Conservation (phyloP, 106 monocot species). For the Dioscorea alata region DNA sequence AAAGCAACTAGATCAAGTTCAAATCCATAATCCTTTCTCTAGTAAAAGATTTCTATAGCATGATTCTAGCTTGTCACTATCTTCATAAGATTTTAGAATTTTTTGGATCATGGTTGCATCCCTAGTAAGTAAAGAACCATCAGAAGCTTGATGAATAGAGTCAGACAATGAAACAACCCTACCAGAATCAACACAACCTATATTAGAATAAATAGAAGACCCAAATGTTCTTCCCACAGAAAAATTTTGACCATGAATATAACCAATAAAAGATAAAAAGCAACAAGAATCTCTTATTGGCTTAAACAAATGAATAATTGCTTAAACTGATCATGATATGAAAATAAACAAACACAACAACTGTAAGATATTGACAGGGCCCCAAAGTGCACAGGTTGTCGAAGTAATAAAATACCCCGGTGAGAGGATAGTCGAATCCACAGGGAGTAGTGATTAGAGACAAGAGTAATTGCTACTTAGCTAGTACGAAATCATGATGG, state of each 20-base stretch:
- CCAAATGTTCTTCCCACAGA: neutral
- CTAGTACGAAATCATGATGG: too few relatives aligned
- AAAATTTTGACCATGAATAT: neutral
- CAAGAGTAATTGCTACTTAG: too few relatives aligned
- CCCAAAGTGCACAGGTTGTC: too few relatives aligned
- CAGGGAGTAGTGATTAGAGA: too few relatives aligned
- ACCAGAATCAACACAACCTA: neutral
- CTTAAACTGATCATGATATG: too few relatives aligned
- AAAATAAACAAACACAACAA: too few relatives aligned
- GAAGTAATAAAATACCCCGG: too few relatives aligned
- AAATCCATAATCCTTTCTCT: slow-evolving; percentile 65
- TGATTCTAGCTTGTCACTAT: slow-evolving; percentile 11
- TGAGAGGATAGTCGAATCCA: too few relatives aligned
- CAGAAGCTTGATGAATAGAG: neutral
- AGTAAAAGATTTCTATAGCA: slow-evolving; percentile 66
- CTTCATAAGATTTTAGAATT: slow-evolving; percentile 30
- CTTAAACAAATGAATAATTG: too few relatives aligned
- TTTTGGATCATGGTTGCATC: slow-evolving; percentile 26
- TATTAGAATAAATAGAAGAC: neutral
- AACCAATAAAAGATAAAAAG: neutral
- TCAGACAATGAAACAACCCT: neutral
- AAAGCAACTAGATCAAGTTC: slow-evolving; percentile 47
- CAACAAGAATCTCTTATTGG: too few relatives aligned
- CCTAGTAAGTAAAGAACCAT: slow-evolving; percentile 8
- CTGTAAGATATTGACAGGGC: too few relatives aligned